Conservation (phyloP, 1,284 basidiomycete genomes). For the Ganoderma multipileum region DNA sequence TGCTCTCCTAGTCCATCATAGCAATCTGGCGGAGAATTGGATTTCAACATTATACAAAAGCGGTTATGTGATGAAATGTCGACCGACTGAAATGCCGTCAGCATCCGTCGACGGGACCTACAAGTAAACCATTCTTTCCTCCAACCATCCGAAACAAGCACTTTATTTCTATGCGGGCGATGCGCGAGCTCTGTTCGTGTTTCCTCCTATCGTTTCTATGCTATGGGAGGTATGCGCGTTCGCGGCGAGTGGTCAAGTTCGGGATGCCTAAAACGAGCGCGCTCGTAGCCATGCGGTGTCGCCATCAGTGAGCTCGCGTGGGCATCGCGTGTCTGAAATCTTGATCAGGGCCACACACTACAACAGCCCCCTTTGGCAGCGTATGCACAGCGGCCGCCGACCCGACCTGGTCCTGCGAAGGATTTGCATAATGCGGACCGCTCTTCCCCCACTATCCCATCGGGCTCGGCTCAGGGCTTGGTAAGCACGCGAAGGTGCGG, state of each 20-base stretch:
- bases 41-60: neutral
- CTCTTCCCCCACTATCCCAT: neutral
- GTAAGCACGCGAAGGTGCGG: neutral
- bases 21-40: neutral
- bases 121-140: neutral
- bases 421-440: neutral
- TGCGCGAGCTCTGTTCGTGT: neutral
- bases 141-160: neutral
- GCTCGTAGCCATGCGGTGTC: slow-evolving; percentile 11
- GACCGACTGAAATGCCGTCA: neutral
- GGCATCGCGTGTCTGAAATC: slow-evolving; percentile 12
- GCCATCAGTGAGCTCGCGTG: slow-evolving; percentile 20
- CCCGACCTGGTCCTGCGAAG: neutral
- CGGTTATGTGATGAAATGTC: neutral
- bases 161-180: neutral
- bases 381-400: neutral
- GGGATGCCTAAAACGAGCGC: neutral
- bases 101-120: neutral
- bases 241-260: neutral
- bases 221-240: neutral
- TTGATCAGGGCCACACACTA: slow-evolving; percentile 7
- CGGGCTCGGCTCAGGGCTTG: neutral
- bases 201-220: neutral
- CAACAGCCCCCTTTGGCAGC: neutral
- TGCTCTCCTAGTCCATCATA: neutral